Evolutionary conservation across 805 yeast genomes (phyloP), one percentile per base, ranked within the genome.

Genomic region (Yarrowia alimentaria): DNA sequence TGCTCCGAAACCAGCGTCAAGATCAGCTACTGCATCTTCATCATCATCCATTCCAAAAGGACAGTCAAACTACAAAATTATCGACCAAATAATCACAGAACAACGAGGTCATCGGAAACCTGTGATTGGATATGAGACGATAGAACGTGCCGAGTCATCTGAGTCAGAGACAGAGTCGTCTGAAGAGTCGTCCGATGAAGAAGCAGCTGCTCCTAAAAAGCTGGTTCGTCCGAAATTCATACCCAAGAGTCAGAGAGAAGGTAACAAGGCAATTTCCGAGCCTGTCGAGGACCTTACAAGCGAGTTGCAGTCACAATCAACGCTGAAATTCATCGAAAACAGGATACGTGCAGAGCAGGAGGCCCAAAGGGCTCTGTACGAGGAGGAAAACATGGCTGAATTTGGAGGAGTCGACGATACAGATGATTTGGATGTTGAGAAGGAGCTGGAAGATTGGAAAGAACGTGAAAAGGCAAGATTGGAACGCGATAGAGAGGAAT

Each of bases 381-480:
- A 61, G 60, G 52, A 59, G 16, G 50, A 43, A 17, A 30, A 43
- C 20, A 29, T 29, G 53, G 50, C 64, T 57, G 54, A 56, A 25
- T 20, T 60, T 48, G 54, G 53, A 45, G 56, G 45, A 10, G 30
- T 58, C 0, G 85, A 81, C 56, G 89, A 82, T 57, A 75, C 82
- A 0, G 86, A 82, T 57, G 79, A 74, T 26, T 29, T 75, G 5
- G 80, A 80, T 52, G 79, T 82, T 0, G 76, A 69, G 47, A 60
- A 53, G 6, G 82, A 78, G 56, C 56, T 57, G 18, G 60, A 57
- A 4, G 68, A 61, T 3, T 76, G 80, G 80, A 61, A 63, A 51
- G 45, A 50, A 33, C 66, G 80, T 1, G 77, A 76, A 51, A 57
- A 55, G 32, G 54, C 51, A 11, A 62, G 80, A 14, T 51, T 67